Evolutionary conservation across 352 stramenopile species (phyloP), one percentile per base, ranked within the genome.

Genomic region (Thalassiosira hispida): DNA sequence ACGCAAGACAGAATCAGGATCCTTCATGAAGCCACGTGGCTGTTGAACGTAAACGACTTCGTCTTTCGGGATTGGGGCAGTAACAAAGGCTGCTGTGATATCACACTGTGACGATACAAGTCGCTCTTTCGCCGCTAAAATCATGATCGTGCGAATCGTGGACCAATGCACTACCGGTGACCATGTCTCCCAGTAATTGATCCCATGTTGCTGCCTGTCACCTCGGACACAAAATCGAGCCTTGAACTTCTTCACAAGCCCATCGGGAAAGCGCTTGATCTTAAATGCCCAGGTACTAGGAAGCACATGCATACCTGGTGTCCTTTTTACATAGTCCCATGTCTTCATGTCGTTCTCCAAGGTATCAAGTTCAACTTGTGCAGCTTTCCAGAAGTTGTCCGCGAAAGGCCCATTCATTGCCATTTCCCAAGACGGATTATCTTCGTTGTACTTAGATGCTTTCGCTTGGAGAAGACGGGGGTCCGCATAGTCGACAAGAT

Each of bases 31-130:
- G 18, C 57, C 73, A 25, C 38, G 46, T 33, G 81, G 77, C 25
- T 74, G 38, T 16, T 77, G 49, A 14, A 87, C 64, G 25, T 55
- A 86, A 1, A n/a, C n/a, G n/a, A n/a, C n/a, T n/a, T n/a, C n/a
- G n/a, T n/a, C n/a, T n/a, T n/a, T n/a, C n/a, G n/a, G n/a, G n/a
- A n/a, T n/a, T n/a, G n/a, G n/a, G n/a, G n/a, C n/a, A n/a, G n/a
- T n/a, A n/a, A n/a, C n/a, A n/a, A n/a, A n/a, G n/a, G n/a, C n/a
- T n/a, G n/a, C n/a, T n/a, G n/a, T n/a, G n/a, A n/a, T n/a, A n/a
- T n/a, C n/a, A n/a, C n/a, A n/a, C n/a, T n/a, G n/a, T n/a, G n/a
- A n/a, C 0, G 53, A 49, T 7, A n/a, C 20, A 0, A 66, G n/a
- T n/a, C n/a, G 12, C 1, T 72, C 33, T n/a, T 65, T 63, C n/a